phyloP scores from a whole-genome alignment of 176 grass and related monocot genomes.

The Aegilops umbellulata region DNA sequence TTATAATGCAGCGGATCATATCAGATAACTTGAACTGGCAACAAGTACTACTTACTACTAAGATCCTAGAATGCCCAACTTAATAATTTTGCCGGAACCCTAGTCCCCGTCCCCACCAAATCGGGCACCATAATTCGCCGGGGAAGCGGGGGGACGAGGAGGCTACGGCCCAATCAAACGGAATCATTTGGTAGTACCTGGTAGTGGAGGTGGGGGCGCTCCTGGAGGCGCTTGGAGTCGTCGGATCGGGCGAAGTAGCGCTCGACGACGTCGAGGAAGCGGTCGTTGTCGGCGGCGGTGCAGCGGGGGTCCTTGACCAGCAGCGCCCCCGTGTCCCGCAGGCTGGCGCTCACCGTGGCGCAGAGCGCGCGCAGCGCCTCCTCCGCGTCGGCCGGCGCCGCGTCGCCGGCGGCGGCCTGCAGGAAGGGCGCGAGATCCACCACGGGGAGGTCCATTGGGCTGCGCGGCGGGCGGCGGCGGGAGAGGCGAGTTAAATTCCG shows the following conservation, averaged over 20 bases:
- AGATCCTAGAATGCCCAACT: background rate
- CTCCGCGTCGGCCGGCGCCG: slow-evolving; percentile 7
- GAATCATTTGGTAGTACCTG: slow-evolving; percentile 54
- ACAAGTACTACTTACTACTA: background rate
- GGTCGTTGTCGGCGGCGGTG: slow-evolving; percentile 82
- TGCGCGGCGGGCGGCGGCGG: slow-evolving; percentile 26
- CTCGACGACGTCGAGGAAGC: slow-evolving; percentile 95
- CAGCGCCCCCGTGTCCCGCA: slow-evolving; percentile 82
- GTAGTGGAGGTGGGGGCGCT: slow-evolving; percentile 88
- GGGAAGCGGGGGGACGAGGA: background rate
- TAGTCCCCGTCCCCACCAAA: background rate
- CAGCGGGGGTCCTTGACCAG: slow-evolving; percentile 96
- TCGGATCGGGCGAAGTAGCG: slow-evolving; percentile 78
- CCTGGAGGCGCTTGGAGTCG: slow-evolving; percentile 85
- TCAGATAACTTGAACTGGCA: background rate
- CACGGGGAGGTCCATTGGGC: slow-evolving; percentile 82
- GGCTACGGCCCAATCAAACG: background rate
- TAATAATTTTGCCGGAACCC: background rate
- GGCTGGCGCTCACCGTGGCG: slow-evolving; percentile 71
- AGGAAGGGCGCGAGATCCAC: slow-evolving; percentile 90
- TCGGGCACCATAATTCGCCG: background rate
- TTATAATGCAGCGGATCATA: background rate
- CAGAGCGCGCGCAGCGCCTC: slow-evolving; percentile 60
- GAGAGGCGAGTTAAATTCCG: slow-evolving; percentile 40
- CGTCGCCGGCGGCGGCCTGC: slow-evolving; percentile 13